Base-by-base conservation (phyloP, 345 rosid species). In the Hibiscus tridactylites region DNA sequence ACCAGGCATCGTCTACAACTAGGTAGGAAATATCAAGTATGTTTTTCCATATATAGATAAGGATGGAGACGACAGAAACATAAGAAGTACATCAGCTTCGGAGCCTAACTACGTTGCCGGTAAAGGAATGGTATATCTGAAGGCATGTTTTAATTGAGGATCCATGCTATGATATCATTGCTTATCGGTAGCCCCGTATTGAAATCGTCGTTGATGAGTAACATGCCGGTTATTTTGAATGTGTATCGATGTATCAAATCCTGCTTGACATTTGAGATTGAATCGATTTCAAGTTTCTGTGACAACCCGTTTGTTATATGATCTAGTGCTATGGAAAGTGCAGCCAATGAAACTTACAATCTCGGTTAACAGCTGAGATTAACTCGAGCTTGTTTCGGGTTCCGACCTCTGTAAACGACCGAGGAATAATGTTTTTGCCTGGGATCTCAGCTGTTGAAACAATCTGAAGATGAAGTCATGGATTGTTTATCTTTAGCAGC, bases 131-230 rank as follows among this genome's bases (percentile, higher is more conserved):
- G 62, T 57, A 74, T 15, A 53, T 19, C 13, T 44, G 74, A 80
- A 80, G 64, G 69, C 67, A 49, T 71, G 44, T 72, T 65, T 52
- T 68, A 35, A 61, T 17, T 19, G 17, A 47, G 78, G 57, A 28
- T 60, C 37, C 29, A 46, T 49, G 8, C 56, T 61, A 15, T 49
- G 31, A 8, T 61, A 63, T 31, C 9, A 16, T 4, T 67, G 71
- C 54, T 33, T 33, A 31, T 76, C 70, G 8, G 65, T 46, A 24
- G 26, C 11, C 65, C 65, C 17, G 49, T 42, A 53, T n/a, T 59
- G 65, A 49, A 62, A 28, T n/a, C 44, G n/a, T 66, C 39, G 47
- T 73, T 70, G 68, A 57, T 52, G 66, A 68, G 74, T 74, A 21
- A 17, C 35, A 9, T 21, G 60, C 65, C 50, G 74, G 56, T 35